A percentile compares a stretch with the other conserved stretches of the same genome.
Conservation (phyloP, 495 filamentous ascomycete species). For the Echria macrotheca region DNA sequence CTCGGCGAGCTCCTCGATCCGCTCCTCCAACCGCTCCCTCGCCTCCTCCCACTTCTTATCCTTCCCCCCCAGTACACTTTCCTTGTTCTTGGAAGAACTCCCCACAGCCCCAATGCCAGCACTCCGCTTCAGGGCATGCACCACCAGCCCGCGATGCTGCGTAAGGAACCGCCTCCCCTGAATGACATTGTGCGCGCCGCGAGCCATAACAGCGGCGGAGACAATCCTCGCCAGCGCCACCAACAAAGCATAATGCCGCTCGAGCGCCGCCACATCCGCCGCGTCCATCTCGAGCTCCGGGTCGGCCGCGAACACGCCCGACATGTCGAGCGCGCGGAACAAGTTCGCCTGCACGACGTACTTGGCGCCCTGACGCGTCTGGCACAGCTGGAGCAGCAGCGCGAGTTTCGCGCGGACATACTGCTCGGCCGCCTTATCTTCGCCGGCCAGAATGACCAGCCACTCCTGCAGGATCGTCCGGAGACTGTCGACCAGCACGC, state of each 20-base stretch:
- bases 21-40: slow-evolving; percentile 33
- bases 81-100: slow-evolving; percentile 4
- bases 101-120: slow-evolving; percentile 64
- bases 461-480: slow-evolving; percentile 63
- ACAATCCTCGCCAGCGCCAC: slow-evolving; percentile 78
- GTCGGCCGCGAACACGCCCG: slow-evolving; percentile 79
- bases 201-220: slow-evolving; percentile 66
- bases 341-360: slow-evolving; percentile 81
- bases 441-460: slow-evolving; percentile 18
- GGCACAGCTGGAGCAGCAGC: slow-evolving; percentile 77
- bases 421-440: slow-evolving; percentile 28
- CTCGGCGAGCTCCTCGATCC: slow-evolving; percentile 51
- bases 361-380: slow-evolving; percentile 71
- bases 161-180: slow-evolving; percentile 70
- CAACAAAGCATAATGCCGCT: slow-evolving; percentile 77
- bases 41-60: slow-evolving; percentile 22
- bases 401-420: slow-evolving; percentile 74
- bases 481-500: slow-evolving; percentile 79
- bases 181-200: slow-evolving; percentile 75
- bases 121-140: slow-evolving; percentile 86
- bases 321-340: slow-evolving; percentile 75
- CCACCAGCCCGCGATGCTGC: slow-evolving; percentile 72
- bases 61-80: not conserved
- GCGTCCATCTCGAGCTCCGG: slow-evolving; percentile 62
- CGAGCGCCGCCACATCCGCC: slow-evolving; percentile 60